phyloP scores from a whole-genome alignment of 148 eudicot species.

The Silene latifolia region DNA sequence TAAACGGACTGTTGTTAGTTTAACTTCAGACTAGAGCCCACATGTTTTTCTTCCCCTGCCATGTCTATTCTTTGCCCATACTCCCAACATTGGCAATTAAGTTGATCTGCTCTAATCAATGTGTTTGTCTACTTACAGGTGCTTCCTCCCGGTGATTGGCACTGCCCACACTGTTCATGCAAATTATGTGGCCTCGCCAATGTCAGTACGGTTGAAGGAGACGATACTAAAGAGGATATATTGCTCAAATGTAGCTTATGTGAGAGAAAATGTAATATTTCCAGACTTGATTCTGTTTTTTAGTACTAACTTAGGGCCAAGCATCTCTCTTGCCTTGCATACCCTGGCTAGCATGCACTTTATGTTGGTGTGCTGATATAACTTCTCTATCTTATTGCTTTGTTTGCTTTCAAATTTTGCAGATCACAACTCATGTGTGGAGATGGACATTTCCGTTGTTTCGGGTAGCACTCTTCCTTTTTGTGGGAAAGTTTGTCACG shows the following conservation, averaged over 20 bases:
- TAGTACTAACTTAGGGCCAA: background rate
- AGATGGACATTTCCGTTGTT: constrained; percentile 32
- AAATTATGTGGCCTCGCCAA: constrained; percentile 64
- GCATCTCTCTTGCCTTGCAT: background rate
- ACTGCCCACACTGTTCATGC: constrained; percentile 91
- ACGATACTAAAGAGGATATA: constrained; percentile 28
- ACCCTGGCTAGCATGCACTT: background rate
- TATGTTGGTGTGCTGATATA: background rate
- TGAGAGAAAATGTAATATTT: constrained; percentile 70
- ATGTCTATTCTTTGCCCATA: background rate
- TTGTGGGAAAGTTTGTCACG: constrained; percentile 72
- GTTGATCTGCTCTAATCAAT: constrained; percentile 7
- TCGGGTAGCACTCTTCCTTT: constrained; percentile 39
- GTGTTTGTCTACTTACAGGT: constrained; percentile 44
- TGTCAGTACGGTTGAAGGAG: constrained; percentile 30
- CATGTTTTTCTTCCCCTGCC: background rate
- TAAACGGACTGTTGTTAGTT: background rate
- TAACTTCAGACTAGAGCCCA: background rate
- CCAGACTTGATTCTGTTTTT: background rate
- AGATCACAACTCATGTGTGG: constrained; percentile 76
- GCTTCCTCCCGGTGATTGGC: constrained; percentile 98
- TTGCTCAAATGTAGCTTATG: constrained; percentile 61
- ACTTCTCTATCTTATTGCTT: constrained; percentile 13
- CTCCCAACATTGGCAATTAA: background rate
- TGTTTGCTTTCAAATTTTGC: constrained; percentile 18